Evolutionary conservation across 164 flowering plant genomes (phyloP).

Genomic region (Annona cherimola): DNA sequence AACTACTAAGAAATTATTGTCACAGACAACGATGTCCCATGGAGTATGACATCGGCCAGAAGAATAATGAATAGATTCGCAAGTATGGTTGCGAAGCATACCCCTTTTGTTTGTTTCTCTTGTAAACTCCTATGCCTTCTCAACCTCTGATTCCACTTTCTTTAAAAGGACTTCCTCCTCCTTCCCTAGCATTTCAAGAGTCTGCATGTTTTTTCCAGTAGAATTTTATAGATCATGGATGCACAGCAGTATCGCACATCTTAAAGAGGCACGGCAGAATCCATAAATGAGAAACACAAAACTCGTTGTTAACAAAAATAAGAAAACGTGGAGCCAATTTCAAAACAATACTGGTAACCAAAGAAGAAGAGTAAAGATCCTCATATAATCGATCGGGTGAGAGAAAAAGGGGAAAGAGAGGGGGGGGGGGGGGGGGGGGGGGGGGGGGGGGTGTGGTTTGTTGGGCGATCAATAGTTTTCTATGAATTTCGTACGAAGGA

Average conservation of each 20-base stretch:
- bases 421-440: background rate
- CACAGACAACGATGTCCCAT: too few species aligned
- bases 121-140: constrained; percentile 37
- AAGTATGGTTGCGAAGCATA: constrained; percentile 4
- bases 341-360: background rate
- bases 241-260: background rate
- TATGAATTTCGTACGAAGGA: too few species aligned
- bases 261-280: background rate
- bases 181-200: constrained; percentile 42
- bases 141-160: constrained; percentile 34
- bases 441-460: background rate
- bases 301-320: too few species aligned
- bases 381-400: background rate
- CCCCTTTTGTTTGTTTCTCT: constrained; percentile 40
- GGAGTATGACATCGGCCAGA: background rate
- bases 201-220: constrained; percentile 15
- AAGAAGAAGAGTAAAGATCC: too few species aligned
- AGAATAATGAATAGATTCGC: background rate
- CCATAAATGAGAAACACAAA: too few species aligned
- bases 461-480: too few species aligned
- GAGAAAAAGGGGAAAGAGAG: too few species aligned
- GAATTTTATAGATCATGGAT: background rate
- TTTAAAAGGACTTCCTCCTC: constrained; percentile 38
- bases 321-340: background rate
- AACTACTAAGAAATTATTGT: too few species aligned